Base-by-base conservation (phyloP, 345 rosid species). In the Arabis alpina region DNA sequence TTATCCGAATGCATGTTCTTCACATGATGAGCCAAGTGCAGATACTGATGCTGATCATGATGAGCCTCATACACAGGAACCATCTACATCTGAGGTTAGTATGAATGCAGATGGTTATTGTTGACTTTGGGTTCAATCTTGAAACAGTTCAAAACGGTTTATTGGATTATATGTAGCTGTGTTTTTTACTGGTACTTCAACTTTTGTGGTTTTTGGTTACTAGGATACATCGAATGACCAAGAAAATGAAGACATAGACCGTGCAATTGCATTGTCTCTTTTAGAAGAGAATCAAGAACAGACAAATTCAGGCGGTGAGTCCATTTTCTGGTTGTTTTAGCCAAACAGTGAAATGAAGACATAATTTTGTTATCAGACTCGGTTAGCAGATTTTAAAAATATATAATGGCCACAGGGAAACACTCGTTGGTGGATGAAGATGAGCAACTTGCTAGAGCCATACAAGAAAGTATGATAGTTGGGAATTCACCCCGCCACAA, bases 361-460 rank as follows among this genome's bases (percentile, higher is more conserved):
- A 16, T 64, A 10, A 27, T 30, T 57, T 49, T 74, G 39, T 64
- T 49, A 9, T 7, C 16, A 3, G 54, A 56, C 12, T 36, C 11
- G 11, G 60, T 28, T 49, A 49, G 50, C 40, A 13, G 23, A 8
- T 12, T 43, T 58, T 24, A 0, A 10, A 9, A 12, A 2, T 16
- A 66, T 69, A 54, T 37, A 67, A 40, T 39, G 76, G 65, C 16
- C 34, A 56, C 71, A 90, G 96, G 85, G 69, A 74, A 79, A 41
- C 82, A 79, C 44, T 54, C 76, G 63, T 91, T 80, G 58, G 67
- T 85, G 72, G 86, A 85, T 71, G 99, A 91, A 76, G 97, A 94
- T 80, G 99, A 91, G 72, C 93, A 79, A 61, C 93, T 94, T 78
- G 99, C 97, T 27, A 83, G 87, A 82, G 99, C 97, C 23, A 5